These are phyloP conservation scores for Eucalyptus tenuipes DNA, from an alignment of 345 rosid species.

Conservation along the genomic window DNA sequence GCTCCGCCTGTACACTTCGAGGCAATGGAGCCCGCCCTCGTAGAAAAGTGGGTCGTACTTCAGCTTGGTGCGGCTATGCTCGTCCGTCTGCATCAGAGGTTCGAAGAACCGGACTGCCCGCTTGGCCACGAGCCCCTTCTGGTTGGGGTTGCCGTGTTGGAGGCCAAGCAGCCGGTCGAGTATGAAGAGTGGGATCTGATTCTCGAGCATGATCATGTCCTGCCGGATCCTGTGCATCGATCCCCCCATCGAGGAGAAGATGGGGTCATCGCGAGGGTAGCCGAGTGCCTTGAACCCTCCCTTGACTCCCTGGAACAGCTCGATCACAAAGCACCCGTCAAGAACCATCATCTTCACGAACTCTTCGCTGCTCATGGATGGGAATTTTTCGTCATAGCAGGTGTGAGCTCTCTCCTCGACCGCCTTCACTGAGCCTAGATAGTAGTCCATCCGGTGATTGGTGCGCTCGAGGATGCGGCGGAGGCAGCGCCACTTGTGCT, in stretches of 20 bases:
- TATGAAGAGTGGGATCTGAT: slow-evolving; percentile 63
- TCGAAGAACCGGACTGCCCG: slow-evolving; percentile 57
- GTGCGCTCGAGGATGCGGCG: slow-evolving; percentile 46
- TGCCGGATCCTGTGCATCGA: slow-evolving; percentile 69
- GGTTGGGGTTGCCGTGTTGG: slow-evolving; percentile 34
- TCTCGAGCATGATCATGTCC: slow-evolving; percentile 85
- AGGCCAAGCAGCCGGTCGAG: slow-evolving; percentile 56
- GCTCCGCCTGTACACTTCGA: slow-evolving; percentile 61
- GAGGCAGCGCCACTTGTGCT: slow-evolving; percentile 75
- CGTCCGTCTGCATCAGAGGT: slow-evolving; percentile 10
- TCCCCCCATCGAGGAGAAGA: slow-evolving; percentile 65
- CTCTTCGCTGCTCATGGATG: slow-evolving; percentile 36
- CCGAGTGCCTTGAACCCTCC: slow-evolving; percentile 51
- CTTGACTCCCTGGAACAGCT: slow-evolving; percentile 54
- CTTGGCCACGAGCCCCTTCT: slow-evolving; percentile 44
- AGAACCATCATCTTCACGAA: slow-evolving; percentile 72
- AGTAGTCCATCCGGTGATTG: slow-evolving; percentile 27
- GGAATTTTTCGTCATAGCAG: slow-evolving; percentile 41
- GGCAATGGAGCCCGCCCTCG: slow-evolving; percentile 51
- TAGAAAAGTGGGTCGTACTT: slow-evolving; percentile 61
- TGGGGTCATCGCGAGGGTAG: slow-evolving; percentile 60
- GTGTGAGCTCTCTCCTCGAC: slow-evolving; percentile 52
- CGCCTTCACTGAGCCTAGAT: slow-evolving; percentile 42
- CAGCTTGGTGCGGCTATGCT: slow-evolving; percentile 5
- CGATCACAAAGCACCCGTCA: slow-evolving; percentile 76